Percentiles rank a stretch among this genome's conserved stretches.
phyloP scores from a whole-genome alignment of 2,329 filamentous ascomycete genomes.

The Penicillium sclerotigenum region DNA sequence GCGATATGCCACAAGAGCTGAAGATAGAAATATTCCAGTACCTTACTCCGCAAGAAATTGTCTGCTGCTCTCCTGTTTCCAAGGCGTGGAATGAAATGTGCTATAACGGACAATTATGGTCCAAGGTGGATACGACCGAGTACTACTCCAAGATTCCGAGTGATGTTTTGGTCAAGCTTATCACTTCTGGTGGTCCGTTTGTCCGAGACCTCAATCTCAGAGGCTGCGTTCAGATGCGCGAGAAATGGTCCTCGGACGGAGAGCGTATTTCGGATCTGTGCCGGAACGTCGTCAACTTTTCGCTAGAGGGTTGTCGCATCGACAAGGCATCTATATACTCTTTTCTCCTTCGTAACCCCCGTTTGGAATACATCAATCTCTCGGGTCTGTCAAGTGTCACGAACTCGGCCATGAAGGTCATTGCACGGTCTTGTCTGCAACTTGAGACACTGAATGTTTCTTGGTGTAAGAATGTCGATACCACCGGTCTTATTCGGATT shows the following conservation, averaged over 20 bases:
- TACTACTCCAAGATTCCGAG: conserved; percentile 87
- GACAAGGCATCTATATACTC: conserved; percentile 75
- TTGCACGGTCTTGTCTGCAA: conserved; percentile 74
- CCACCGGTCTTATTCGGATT: conserved; percentile 69
- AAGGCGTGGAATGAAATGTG: conserved; percentile 77
- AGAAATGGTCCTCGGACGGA: conserved; percentile 72
- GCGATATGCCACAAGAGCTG: conserved; percentile 75
- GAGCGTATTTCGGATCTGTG: conserved; percentile 71
- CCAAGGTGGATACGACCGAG: conserved; percentile 73
- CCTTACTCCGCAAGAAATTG: conserved; percentile 74
- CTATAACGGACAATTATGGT: conserved; percentile 94
- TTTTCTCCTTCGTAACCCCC: conserved; percentile 72
- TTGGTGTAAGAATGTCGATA: conserved; percentile 86
- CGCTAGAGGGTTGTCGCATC: conserved; percentile 84
- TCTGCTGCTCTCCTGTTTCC: conserved; percentile 72
- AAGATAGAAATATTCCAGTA: conserved; percentile 73
- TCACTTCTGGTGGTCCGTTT: conserved; percentile 81
- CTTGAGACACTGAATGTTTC: conserved; percentile 86
- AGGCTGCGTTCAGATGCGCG: conserved; percentile 84
- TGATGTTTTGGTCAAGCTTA: conserved; percentile 77
- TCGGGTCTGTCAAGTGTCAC: conserved; percentile 72
- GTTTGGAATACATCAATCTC: conserved; percentile 79
- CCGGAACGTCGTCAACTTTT: conserved; percentile 81
- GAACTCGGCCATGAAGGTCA: conserved; percentile 81
- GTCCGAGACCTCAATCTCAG: conserved; percentile 85